Conservation (phyloP, 257 asterid species). For the Paulownia fortunei region DNA sequence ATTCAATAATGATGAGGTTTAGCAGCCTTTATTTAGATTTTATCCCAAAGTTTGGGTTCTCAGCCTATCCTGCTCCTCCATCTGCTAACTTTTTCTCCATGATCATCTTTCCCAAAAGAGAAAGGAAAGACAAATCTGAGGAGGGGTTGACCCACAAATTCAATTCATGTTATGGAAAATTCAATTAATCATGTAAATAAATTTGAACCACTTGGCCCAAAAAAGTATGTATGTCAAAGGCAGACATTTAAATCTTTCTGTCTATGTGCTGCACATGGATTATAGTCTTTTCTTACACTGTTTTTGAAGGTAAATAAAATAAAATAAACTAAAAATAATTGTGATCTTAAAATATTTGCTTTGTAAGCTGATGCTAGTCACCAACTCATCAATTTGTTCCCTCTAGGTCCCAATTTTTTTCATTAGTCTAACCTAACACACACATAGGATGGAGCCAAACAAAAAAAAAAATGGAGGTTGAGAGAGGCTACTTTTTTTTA, state of each 20-base stretch:
- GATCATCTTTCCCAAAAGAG: conserved; percentile 24
- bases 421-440: neutral
- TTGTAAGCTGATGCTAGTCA: neutral
- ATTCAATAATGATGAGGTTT: neutral
- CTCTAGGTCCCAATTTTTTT: neutral
- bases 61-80: conserved; percentile 19
- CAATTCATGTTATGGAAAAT: neutral
- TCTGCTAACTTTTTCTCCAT: conserved; percentile 16
- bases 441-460: too few species aligned
- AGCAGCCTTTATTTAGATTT: neutral
- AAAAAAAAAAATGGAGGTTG: too few species aligned
- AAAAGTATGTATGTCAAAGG: conserved; percentile 7
- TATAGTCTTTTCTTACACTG: neutral
- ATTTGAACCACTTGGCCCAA: conserved; percentile 3
- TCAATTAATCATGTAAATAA: neutral
- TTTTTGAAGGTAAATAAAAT: neutral
- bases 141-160: conserved; percentile 22
- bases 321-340: neutral
- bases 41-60: conserved; percentile 20
- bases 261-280: conserved; percentile 9
- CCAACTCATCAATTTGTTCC: neutral
- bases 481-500: too few species aligned
- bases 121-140: conserved; percentile 29
- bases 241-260: neutral
- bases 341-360: neutral